A percentile compares a stretch with the other conserved stretches of the same genome.
Conservation (phyloP, 768 basidiomycete species). For the Mycena leptocephala region DNA sequence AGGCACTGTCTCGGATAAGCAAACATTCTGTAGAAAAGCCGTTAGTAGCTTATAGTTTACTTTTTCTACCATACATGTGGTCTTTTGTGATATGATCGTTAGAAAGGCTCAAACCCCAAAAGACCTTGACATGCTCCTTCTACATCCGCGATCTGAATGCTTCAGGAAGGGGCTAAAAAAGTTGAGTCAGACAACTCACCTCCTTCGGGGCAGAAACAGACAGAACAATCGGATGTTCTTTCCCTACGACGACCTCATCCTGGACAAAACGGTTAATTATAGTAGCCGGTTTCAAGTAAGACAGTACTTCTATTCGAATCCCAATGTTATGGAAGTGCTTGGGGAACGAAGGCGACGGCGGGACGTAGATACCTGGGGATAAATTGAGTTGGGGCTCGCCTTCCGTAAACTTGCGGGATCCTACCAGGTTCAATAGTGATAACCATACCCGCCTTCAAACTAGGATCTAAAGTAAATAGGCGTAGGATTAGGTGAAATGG, state of each 20-base stretch:
- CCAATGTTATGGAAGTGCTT: constrained; percentile 92
- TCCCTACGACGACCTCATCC: constrained; percentile 85
- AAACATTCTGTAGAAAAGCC: too few relatives aligned
- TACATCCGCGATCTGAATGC: constrained; percentile 75
- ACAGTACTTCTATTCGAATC: constrained; percentile 87
- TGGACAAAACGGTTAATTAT: constrained; percentile 36
- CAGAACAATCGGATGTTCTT: constrained; percentile 74
- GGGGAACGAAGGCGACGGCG: constrained; percentile 84
- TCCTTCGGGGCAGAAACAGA: constrained; percentile 88
- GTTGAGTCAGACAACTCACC: constrained; percentile 55
- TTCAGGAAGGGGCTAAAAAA: background rate
- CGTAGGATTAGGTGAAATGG: background rate
- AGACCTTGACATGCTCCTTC: constrained; percentile 87
- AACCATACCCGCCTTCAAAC: constrained; percentile 89
- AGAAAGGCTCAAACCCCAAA: constrained; percentile 72
- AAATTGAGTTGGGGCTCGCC: constrained; percentile 12
- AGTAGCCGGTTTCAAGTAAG: background rate
- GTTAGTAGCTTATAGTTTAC: background rate
- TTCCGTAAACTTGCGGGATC: constrained; percentile 19
- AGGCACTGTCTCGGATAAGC: too few relatives aligned
- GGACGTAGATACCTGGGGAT: constrained; percentile 86
- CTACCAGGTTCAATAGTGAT: constrained; percentile 92
- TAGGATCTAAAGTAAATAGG: constrained; percentile 44
- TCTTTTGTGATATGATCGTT: too few relatives aligned
- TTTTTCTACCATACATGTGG: background rate